Conservation (phyloP, 1,284 basidiomycete species). For the Cystobasidium slooffiae region DNA sequence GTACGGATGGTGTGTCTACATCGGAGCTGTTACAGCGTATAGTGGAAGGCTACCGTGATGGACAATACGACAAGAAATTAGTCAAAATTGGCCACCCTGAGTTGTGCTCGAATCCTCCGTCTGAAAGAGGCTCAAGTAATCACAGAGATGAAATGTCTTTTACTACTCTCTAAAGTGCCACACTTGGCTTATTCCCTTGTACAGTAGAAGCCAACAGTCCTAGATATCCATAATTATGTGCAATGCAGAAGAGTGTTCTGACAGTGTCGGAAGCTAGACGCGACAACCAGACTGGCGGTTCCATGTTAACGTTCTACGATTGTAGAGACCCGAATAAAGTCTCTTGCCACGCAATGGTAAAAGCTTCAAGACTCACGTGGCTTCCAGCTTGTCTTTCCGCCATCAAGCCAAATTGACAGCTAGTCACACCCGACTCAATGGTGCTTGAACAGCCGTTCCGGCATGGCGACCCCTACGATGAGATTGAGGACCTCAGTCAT, state of each 20-base stretch:
- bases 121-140: conserved; percentile 37
- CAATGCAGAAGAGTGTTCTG: no score
- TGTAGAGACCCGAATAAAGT: no score
- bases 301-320: no score
- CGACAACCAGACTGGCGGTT: no score
- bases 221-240: not conserved
- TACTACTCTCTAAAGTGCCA: not conserved
- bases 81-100: conserved; percentile 79
- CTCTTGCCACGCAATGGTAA: not conserved
- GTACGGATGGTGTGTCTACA: conserved; percentile 92
- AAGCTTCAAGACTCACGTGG: no score
- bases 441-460: not conserved
- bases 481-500: conserved; percentile 15
- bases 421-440: not conserved
- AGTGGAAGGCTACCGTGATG: conserved; percentile 75
- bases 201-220: not conserved
- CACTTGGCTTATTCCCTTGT: not conserved
- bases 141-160: conserved; percentile 21
- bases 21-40: conserved; percentile 90
- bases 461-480: conserved; percentile 8
- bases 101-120: conserved; percentile 58
- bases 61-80: conserved; percentile 79
- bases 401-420: not conserved
- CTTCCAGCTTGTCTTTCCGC: conserved; percentile 1
- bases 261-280: no score